Evolutionary conservation across 2,329 filamentous ascomycete genomes (phyloP).

Genomic region (Alternaria novae-zelandiae): DNA sequence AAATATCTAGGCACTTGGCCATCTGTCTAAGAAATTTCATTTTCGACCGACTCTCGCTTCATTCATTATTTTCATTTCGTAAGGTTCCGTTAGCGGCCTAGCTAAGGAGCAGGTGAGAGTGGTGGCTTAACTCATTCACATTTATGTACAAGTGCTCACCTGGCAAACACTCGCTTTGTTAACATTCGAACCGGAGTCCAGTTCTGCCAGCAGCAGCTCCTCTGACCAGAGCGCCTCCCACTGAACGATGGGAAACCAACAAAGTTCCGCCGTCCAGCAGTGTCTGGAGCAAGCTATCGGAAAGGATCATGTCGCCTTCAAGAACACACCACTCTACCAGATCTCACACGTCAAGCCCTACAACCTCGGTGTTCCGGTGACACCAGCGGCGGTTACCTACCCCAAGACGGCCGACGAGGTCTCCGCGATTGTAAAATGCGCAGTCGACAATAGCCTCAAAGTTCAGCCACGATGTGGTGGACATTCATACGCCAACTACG

Average conservation of each 20-base stretch:
- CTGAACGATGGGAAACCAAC: slow-evolving; percentile 38
- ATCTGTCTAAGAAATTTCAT: not conserved
- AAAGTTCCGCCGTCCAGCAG: slow-evolving; percentile 34
- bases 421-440: slow-evolving; percentile 64
- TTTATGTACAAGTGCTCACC: not conserved
- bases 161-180: not conserved
- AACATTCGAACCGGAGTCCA: not conserved
- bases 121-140: not conserved
- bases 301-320: slow-evolving; percentile 30
- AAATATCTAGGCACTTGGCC: not conserved
- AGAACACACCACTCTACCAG: slow-evolving; percentile 36
- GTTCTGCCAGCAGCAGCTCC: not conserved
- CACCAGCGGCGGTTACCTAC: slow-evolving; percentile 63
- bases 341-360: slow-evolving; percentile 44
- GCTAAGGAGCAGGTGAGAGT: not conserved
- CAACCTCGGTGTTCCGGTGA: slow-evolving; percentile 45
- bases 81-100: not conserved
- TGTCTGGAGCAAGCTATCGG: slow-evolving; percentile 40
- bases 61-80: not conserved
- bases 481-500: slow-evolving; percentile 65
- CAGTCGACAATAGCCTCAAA: slow-evolving; percentile 56
- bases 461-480: slow-evolving; percentile 70
- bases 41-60: not conserved
- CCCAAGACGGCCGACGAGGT: slow-evolving; percentile 62
- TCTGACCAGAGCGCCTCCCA: not conserved